phyloP scores from a whole-genome alignment of 768 basidiomycete species.

The Rhizopogon rudus region DNA sequence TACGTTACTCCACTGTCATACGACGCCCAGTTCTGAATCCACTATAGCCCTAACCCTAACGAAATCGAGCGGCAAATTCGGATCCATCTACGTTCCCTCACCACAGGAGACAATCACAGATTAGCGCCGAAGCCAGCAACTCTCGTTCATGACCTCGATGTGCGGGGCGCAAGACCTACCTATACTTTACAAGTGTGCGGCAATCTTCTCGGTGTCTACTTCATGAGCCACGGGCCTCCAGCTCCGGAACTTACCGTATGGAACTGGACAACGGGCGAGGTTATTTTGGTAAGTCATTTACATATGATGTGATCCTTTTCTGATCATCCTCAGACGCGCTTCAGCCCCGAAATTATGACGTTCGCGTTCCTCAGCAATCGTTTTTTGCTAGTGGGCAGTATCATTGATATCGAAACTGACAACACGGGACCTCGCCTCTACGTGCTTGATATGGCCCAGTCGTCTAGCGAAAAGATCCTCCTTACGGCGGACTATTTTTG shows the following conservation, averaged over 20 bases:
- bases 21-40: background rate
- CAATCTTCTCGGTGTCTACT: slow-evolving; percentile 47
- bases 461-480: slow-evolving; percentile 22
- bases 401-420: slow-evolving; percentile 18
- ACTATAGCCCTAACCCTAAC: slow-evolving; percentile 3
- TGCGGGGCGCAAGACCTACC: slow-evolving; percentile 19
- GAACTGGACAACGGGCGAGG: slow-evolving; percentile 60
- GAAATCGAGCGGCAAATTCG: slow-evolving; percentile 1
- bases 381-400: slow-evolving; percentile 32
- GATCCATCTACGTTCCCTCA: slow-evolving; percentile 43
- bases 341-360: slow-evolving; percentile 30
- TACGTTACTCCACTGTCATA: slow-evolving; percentile 18
- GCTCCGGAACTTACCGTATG: slow-evolving; percentile 51
- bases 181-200: slow-evolving; percentile 54
- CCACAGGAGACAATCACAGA: slow-evolving; percentile 42
- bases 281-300: slow-evolving; percentile 40
- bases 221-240: slow-evolving; percentile 26
- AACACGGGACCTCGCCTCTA: slow-evolving; percentile 22
- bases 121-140: slow-evolving; percentile 31
- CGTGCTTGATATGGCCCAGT: slow-evolving; percentile 37
- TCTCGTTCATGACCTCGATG: slow-evolving; percentile 21
- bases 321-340: slow-evolving; percentile 15
- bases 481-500: slow-evolving; percentile 29
- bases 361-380: slow-evolving; percentile 39
- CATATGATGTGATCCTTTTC: background rate